Evolutionary conservation across 2,329 filamentous ascomycete species (phyloP), one percentile per base, ranked within the genome.

Genomic region (Neofusicoccum kwambonambiense): DNA sequence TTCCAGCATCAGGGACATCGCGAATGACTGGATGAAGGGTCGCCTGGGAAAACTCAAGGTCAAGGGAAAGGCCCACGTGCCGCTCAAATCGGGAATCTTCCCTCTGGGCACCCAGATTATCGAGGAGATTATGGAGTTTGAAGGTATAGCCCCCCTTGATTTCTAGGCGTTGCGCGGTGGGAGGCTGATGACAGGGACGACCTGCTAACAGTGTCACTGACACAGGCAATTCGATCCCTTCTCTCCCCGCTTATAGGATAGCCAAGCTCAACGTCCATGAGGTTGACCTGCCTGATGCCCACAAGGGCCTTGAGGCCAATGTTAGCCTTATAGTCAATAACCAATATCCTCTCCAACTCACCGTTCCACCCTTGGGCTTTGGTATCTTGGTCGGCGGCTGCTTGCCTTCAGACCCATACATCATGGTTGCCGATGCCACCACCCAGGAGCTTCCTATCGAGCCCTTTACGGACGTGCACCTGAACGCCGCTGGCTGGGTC

Each of bases 1-100:
- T 13, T 87, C 93, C 63, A 89, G 89, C 5, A 87, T 97, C 70
- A 89, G 91, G 66, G 85, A 85, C 66, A 85, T 98, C 68, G 92
- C 91, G 52, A 92, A 95, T 75, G 90, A 97, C 76, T 98, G 92
- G 89, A 80, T 99, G 66, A 88, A 91, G 62, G 93, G 93, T 44
- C 89, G 87, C 62, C 81, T 98, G 65, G 85, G 87, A 11, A 82
- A 85, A 64, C 79, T 99, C 65, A 87, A 85, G 67, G 81, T 98
- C 13, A 83, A 88, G 63, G 94, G 90, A 49, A 90, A 89, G 72
- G 89, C 92, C 31, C 81, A 89, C 44, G 82, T 98, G 42, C 83
- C 84, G 37, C 78, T 98, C 64, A 92, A 88, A 75, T 91, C 93
- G 52, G 94, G 95, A 27, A 78, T 96, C 57, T 80, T 98, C 66